A percentile compares a stretch with the other conserved stretches of the same genome.
phyloP scores from a whole-genome alignment of 2,329 filamentous ascomycete species.

The Coniochaeta prunicola region DNA sequence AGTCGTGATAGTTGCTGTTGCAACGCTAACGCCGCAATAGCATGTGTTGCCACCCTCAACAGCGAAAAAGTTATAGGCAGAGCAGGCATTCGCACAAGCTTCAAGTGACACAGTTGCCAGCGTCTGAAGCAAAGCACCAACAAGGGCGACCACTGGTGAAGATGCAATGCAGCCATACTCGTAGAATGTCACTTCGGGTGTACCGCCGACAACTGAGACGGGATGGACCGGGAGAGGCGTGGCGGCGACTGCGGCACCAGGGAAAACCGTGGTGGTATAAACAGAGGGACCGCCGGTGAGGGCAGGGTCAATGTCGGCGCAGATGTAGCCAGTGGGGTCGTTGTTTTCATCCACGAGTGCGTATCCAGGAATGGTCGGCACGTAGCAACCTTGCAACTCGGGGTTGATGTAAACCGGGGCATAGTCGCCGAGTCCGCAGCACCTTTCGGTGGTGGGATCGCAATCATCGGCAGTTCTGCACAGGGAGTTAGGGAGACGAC shows the following conservation, averaged over 20 bases:
- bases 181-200: neutral
- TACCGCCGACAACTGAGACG: neutral
- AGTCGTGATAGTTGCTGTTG: no score
- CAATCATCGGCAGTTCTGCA: conserved; percentile 13
- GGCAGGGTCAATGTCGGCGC: conserved; percentile 8
- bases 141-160: neutral
- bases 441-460: conserved; percentile 10
- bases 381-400: conserved; percentile 39
- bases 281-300: neutral
- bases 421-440: conserved; percentile 18
- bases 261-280: neutral
- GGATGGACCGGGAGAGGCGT: neutral
- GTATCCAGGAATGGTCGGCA: conserved; percentile 19
- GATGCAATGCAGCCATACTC: neutral
- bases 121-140: no score
- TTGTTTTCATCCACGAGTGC: neutral
- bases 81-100: neutral
- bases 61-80: neutral
- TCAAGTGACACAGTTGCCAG: neutral
- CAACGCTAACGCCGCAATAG: neutral
- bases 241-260: neutral
- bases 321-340: conserved; percentile 10
- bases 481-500: neutral
- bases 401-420: conserved; percentile 44
- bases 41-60: neutral